Percentiles rank a stretch among this genome's conserved stretches.
These are phyloP conservation scores for Hondaea fermentalgiana DNA, from an alignment of 108 stramenopile species.

Conservation along the genomic window DNA sequence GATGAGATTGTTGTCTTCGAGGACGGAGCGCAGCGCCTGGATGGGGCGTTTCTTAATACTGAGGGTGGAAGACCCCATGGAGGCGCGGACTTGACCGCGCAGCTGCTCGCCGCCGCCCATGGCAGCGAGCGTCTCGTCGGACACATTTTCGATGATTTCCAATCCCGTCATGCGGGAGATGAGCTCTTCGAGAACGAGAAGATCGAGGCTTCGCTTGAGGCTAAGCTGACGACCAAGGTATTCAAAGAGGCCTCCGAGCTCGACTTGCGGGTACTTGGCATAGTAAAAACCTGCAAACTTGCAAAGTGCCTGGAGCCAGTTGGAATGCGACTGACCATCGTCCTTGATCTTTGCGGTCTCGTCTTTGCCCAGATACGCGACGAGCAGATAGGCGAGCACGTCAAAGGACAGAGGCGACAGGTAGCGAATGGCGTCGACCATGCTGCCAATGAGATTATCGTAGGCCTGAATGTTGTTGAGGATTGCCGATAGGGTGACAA, in stretches of 20 bases:
- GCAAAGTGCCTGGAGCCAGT: constrained; percentile 16
- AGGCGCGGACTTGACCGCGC: background rate
- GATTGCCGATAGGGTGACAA: constrained; percentile 70
- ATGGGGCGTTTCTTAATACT: background rate
- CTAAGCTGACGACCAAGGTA: background rate
- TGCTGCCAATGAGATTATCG: constrained; percentile 79
- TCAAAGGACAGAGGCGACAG: constrained; percentile 69
- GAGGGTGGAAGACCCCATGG: background rate
- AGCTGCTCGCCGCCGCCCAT: background rate
- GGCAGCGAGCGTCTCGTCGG: background rate
- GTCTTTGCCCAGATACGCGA: constrained; percentile 45
- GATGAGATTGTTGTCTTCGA: background rate
- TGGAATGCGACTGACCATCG: constrained; percentile 10
- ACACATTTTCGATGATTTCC: background rate
- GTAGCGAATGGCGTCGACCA: constrained; percentile 75
- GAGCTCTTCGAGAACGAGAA: background rate
- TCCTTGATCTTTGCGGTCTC: background rate
- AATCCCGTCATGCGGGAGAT: background rate
- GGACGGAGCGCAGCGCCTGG: background rate
- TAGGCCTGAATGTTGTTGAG: constrained; percentile 82
- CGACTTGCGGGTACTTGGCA: background rate
- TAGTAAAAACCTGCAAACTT: background rate
- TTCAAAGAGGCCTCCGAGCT: background rate
- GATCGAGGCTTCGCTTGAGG: background rate
- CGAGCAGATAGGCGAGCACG: constrained; percentile 69